Evolutionary conservation across 169 alveolate genomes (phyloP).

Genomic region (Plasmodium yoelii): DNA sequence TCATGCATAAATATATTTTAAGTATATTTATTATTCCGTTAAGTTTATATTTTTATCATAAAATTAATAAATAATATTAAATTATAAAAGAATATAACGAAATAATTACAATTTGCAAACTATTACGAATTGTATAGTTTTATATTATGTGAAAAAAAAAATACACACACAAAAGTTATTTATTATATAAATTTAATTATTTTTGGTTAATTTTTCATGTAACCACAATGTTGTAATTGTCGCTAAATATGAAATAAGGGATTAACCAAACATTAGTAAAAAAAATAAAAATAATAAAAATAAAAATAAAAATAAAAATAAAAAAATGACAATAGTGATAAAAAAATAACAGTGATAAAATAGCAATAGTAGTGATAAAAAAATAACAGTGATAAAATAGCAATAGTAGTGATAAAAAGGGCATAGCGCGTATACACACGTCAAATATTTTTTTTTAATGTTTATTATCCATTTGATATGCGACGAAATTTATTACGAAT

Average conservation of each 20-base stretch:
- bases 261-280: neutral
- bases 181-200: neutral
- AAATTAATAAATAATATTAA: too few species aligned
- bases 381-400: neutral
- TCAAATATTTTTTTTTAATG: neutral
- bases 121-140: too few species aligned
- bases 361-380: neutral
- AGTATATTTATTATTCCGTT: too few species aligned
- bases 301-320: neutral
- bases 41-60: too few species aligned
- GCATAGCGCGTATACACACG: neutral
- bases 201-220: slow-evolving; percentile 1
- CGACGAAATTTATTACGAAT: slow-evolving; percentile 21
- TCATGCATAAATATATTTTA: too few species aligned
- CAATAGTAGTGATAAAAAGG: neutral
- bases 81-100: too few species aligned
- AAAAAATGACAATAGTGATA: neutral
- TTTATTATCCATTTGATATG: slow-evolving; percentile 10
- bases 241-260: neutral
- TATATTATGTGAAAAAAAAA: too few species aligned
- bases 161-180: neutral
- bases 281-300: slow-evolving; percentile 4
- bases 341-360: neutral
- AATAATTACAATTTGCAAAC: too few species aligned
- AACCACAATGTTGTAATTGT: neutral